Evolutionary conservation across 306 rosid species (phyloP), one percentile per base, ranked within the genome.

Genomic region (Vigna unguiculata): DNA sequence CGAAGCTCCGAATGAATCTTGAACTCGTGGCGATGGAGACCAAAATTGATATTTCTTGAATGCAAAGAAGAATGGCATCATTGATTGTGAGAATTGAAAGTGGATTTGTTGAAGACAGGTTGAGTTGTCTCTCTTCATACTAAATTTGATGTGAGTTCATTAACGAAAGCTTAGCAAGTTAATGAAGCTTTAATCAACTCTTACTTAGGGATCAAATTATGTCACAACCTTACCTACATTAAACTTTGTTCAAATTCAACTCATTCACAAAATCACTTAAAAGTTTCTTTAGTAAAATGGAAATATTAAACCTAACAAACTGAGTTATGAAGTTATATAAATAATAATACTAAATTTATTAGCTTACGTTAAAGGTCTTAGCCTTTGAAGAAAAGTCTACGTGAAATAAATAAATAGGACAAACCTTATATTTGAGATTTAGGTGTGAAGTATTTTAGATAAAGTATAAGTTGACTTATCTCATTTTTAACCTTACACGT

Each of bases 41-140:
- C 80, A 83, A 78, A 74, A 71, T 55, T 80, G 59, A 51, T 64
- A 76, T 93, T 80, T 82, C 91, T 90, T 93, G 58, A 81, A 72
- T 38, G 36, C 65, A 78, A 90, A 90, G 92, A 83, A 83, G 87
- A 71, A 83, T 45, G 64, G 68, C 82, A 87, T 88, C 83, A 90
- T 88, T 89, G 83, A 80, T 83, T 80, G 73, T 19, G 58, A 65
- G 91, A 86, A 86, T 74, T 22, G 47, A 68, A 75, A 65, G 75
- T 52, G 49, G 59, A 79, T 83, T 83, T 75, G 89, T 83, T 86
- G 85, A 64, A 52, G 48, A 82, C 70, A 57, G 66, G 67, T 74
- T 79, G 60, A 67, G 80, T 80, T 59, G 75, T 46, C 78, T 32
- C 4, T 30, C 78, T 81, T 63, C 78, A 34, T 61, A 47, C 77